These are phyloP conservation scores for Myxozyma melibiosi DNA, from an alignment of 805 yeast species.

Conservation along the genomic window DNA sequence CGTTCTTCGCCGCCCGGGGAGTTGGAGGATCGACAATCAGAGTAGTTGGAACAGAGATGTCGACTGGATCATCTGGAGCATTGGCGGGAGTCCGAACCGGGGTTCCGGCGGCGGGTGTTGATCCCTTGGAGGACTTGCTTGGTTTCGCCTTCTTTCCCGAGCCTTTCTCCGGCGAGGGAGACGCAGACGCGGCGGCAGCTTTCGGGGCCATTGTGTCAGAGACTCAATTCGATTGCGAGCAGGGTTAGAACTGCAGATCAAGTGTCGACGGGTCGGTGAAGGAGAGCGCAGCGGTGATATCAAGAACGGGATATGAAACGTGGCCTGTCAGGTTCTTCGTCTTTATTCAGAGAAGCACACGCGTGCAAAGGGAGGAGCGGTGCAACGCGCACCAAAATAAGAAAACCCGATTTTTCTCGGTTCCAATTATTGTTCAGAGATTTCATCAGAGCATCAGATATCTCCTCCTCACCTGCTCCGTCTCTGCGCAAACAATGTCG, in stretches of 20 bases:
- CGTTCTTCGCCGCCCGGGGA: conserved; percentile 8
- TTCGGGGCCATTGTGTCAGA: conserved; percentile 20
- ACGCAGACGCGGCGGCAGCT: background rate
- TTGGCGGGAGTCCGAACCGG: background rate
- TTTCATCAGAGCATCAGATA: background rate
- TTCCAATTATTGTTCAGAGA: background rate
- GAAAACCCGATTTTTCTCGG: too few relatives aligned
- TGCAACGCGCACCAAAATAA: conserved; percentile 9
- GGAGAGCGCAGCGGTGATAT: too few relatives aligned
- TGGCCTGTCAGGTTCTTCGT: too few relatives aligned
- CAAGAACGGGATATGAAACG: too few relatives aligned
- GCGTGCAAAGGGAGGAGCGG: background rate
- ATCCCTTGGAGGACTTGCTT: background rate
- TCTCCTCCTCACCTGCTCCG: background rate
- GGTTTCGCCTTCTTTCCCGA: conserved; percentile 9
- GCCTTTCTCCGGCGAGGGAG: conserved; percentile 7
- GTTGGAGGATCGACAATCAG: conserved; percentile 18
- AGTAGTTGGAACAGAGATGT: conserved; percentile 4
- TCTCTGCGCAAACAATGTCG: conserved; percentile 12
- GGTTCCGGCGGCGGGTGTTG: background rate
- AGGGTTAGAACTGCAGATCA: too few relatives aligned
- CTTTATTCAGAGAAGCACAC: too few relatives aligned
- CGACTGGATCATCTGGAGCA: background rate
- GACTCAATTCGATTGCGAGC: too few relatives aligned
- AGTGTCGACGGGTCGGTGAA: too few relatives aligned